phyloP scores from a whole-genome alignment of 2,329 filamentous ascomycete species.

The Rhynchosporium secalis region DNA sequence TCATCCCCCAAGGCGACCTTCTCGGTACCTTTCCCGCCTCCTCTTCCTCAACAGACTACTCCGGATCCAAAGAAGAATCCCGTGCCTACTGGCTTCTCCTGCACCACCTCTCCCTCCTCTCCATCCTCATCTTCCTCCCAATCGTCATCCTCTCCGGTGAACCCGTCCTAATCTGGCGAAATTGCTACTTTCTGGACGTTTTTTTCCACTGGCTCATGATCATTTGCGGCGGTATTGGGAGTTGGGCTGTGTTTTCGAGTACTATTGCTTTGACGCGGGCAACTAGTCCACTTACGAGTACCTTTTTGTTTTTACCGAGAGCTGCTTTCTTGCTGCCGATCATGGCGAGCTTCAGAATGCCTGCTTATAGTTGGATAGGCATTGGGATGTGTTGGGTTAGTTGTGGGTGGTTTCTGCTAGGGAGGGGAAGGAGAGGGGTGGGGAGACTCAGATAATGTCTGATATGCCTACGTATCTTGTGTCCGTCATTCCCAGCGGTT shows the following conservation, averaged over 20 bases:
- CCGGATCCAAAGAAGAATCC: slow-evolving; percentile 46
- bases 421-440: slow-evolving; percentile 43
- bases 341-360: slow-evolving; percentile 49
- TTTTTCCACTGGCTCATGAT: slow-evolving; percentile 57
- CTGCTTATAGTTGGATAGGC: slow-evolving; percentile 52
- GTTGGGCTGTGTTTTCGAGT: slow-evolving; percentile 50
- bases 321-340: slow-evolving; percentile 50
- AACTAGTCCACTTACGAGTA: slow-evolving; percentile 51
- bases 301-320: slow-evolving; percentile 50
- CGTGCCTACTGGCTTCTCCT: slow-evolving; percentile 52
- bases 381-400: slow-evolving; percentile 51
- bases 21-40: slow-evolving; percentile 41
- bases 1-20: slow-evolving; percentile 47
- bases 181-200: slow-evolving; percentile 55
- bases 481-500: too few relatives aligned
- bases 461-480: background rate
- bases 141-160: slow-evolving; percentile 52
- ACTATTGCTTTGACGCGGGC: slow-evolving; percentile 50
- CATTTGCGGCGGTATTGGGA: slow-evolving; percentile 48
- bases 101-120: slow-evolving; percentile 52
- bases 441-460: slow-evolving; percentile 20
- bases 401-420: slow-evolving; percentile 50
- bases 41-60: slow-evolving; percentile 32
- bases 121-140: slow-evolving; percentile 50
- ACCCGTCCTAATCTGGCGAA: slow-evolving; percentile 48